These are phyloP conservation scores for Talaromyces sp. DNA, from an alignment of 2,329 filamentous ascomycete species.

Conservation along the genomic window DNA sequence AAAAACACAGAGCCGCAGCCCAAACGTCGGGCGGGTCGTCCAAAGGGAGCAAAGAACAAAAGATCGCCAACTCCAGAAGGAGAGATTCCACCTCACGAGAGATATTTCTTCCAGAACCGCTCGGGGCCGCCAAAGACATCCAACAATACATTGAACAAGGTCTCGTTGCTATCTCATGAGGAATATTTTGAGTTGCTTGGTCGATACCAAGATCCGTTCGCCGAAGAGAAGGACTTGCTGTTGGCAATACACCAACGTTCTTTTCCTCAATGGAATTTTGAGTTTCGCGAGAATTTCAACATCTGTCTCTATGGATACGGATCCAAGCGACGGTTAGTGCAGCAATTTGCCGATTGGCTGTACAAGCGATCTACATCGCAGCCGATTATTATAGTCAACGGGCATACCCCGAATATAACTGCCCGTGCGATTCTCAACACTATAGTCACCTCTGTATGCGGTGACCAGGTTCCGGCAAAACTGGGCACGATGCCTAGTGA, in stretches of 20 bases:
- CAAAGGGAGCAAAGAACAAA: conserved; percentile 52
- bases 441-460: conserved; percentile 57
- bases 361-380: conserved; percentile 40
- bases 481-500: conserved; percentile 60
- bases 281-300: conserved; percentile 79
- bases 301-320: conserved; percentile 90
- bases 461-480: conserved; percentile 39
- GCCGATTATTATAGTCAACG: conserved; percentile 84
- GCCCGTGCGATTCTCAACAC: conserved; percentile 47
- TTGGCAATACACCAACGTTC: conserved; percentile 70
- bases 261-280: conserved; percentile 89
- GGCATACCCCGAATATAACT: conserved; percentile 54
- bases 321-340: conserved; percentile 72
- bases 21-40: conserved; percentile 50
- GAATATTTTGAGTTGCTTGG: conserved; percentile 74
- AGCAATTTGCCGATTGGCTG: conserved; percentile 67
- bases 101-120: conserved; percentile 90
- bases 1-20: conserved; percentile 41
- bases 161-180: conserved; percentile 78
- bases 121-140: conserved; percentile 78
- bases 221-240: conserved; percentile 63
- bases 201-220: conserved; percentile 62
- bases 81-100: conserved; percentile 78
- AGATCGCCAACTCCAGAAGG: conserved; percentile 73
- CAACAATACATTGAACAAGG: conserved; percentile 70